phyloP scores from a whole-genome alignment of 2,329 filamentous ascomycete genomes.

The Talaromyces sp. region DNA sequence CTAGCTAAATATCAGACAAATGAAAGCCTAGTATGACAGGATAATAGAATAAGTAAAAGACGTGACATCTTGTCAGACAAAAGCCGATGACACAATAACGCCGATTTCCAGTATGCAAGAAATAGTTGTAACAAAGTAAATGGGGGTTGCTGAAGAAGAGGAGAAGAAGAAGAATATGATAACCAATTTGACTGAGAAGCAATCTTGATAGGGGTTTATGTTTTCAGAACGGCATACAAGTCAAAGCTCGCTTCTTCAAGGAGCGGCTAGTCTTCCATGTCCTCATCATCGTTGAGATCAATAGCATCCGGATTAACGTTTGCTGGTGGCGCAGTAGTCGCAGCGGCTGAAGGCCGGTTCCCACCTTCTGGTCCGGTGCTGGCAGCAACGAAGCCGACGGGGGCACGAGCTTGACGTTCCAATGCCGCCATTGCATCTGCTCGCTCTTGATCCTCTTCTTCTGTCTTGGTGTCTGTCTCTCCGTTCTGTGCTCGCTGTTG shows the following conservation, averaged over 20 bases:
- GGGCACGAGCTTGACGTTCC: conserved; percentile 81
- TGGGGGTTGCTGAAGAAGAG: background rate
- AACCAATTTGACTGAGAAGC: no score
- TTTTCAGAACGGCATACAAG: background rate
- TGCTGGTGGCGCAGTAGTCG: conserved; percentile 28
- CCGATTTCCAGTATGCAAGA: conserved; percentile 5
- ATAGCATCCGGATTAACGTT: conserved; percentile 79
- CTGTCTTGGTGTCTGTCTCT: conserved; percentile 34
- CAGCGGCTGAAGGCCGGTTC: conserved; percentile 37
- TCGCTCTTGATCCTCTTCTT: conserved; percentile 41
- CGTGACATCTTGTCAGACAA: background rate
- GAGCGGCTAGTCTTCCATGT: conserved; percentile 35
- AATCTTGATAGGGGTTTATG: no score
- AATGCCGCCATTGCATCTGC: conserved; percentile 84
- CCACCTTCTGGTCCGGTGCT: conserved; percentile 66
- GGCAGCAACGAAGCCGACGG: conserved; percentile 84
- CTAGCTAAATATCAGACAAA: conserved; percentile 1
- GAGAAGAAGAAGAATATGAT: background rate
- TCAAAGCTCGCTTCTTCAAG: background rate
- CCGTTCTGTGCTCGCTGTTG: conserved; percentile 46
- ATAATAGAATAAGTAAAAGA: background rate
- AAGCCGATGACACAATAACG: background rate
- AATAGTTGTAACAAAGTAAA: background rate
- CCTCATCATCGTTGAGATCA: conserved; percentile 65
- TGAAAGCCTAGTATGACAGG: conserved; percentile 8